Evolutionary conservation across 1,139 yeast genomes (phyloP), one percentile per base, ranked within the genome.

Genomic region (Saccharomyces uvarum): DNA sequence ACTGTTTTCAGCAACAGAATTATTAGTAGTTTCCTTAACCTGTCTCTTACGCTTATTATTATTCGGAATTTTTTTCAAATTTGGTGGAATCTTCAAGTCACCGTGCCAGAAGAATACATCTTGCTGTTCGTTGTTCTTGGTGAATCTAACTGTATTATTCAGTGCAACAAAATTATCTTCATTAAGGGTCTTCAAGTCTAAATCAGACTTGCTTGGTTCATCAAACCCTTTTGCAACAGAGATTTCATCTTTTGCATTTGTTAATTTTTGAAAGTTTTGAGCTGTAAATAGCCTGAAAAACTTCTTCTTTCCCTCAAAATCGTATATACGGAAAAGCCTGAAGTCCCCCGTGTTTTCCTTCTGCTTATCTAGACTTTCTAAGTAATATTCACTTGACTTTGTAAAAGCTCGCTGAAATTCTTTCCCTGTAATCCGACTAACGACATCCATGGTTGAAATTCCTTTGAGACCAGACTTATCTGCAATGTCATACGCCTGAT

Each of bases 261-360:
- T 59, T 47, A 74, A 66, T 16, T 61, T 64, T 11, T 71, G 59
- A 51, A 74, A 77, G 51, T 76, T 71, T 3, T 70, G 66, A 47
- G 75, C 74, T 0, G 85, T 77, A 59, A 84, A 82, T 61, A 87
- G 83, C 46, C 95, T 75, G 66, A 82, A 88, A 61, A 82, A 87
- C 63, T 87, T 86, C 59, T 78, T 75, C 61, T 89, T 82, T 0
- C 95, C 95, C 57, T 81, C 83, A 60, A 83, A 83, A 63, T 87
- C 95, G 57, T 83, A 81, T 28, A 84, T 84, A 56, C 88, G 75
- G 1, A 86, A 76, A 2, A 88, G 70, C 24, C 31, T 70, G 48
- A 74, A 64, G 49, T 75, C 73, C 13, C 71, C 73, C 4, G 70
- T 51, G 38, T 69, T 63, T 2, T 66, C 60, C 2, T 72, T 64